Conservation (phyloP, 2,329 filamentous ascomycete genomes). For the Uncinocarpus reesii region DNA sequence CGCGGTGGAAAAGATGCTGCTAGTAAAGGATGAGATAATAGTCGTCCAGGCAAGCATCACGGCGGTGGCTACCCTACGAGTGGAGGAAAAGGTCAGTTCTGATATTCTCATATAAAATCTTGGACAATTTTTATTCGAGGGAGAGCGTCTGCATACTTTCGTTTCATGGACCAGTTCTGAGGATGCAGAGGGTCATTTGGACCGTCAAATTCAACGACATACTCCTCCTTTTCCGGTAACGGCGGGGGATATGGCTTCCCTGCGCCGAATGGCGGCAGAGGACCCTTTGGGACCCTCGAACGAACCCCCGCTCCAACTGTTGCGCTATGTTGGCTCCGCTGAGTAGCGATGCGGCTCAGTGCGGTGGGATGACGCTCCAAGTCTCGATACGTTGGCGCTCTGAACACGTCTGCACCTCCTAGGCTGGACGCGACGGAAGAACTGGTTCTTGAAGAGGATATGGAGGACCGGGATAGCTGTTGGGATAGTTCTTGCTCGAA, state of each 20-base stretch:
- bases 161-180: conserved; percentile 72
- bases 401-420: conserved; percentile 20
- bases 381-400: conserved; percentile 26
- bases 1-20: conserved; percentile 62
- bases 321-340: conserved; percentile 33
- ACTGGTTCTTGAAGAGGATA: conserved; percentile 19
- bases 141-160: conserved; percentile 52
- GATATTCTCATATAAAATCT: not conserved
- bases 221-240: conserved; percentile 48
- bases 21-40: conserved; percentile 44
- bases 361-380: conserved; percentile 32
- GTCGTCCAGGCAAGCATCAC: conserved; percentile 40
- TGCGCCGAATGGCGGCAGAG: conserved; percentile 39
- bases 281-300: conserved; percentile 24
- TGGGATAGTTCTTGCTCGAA: conserved; percentile 12
- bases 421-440: conserved; percentile 17
- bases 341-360: conserved; percentile 34
- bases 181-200: conserved; percentile 73
- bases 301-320: conserved; percentile 33
- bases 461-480: conserved; percentile 13
- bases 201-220: conserved; percentile 66
- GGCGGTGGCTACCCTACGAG: conserved; percentile 13
- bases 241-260: conserved; percentile 49
- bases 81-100: not conserved
- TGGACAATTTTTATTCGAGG: not conserved